Evolutionary conservation across 1,139 yeast species (phyloP).

Genomic region (Taiozyma sp.): DNA sequence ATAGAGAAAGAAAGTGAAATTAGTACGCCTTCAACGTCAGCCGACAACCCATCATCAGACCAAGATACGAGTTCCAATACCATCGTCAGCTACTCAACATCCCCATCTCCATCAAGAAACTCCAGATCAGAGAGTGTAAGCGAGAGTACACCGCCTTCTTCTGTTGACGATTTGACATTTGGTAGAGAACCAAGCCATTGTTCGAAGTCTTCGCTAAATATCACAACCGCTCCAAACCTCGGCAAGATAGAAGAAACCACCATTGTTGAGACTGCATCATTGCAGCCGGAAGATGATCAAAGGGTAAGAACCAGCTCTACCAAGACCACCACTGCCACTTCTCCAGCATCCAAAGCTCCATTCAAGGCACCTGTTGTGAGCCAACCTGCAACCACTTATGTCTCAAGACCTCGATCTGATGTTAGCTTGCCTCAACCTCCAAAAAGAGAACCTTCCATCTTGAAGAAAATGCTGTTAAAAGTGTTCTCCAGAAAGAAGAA

Average conservation of each 20-base stretch:
- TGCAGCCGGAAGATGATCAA: neutral
- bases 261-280: neutral
- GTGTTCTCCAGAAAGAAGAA: conserved; percentile 6
- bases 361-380: neutral
- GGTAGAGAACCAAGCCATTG: neutral
- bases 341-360: neutral
- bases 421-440: neutral
- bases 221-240: neutral
- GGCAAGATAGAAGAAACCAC: neutral
- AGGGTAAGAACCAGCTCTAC: neutral
- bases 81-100: conserved; percentile 13
- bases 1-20: neutral
- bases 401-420: neutral
- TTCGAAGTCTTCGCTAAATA: neutral
- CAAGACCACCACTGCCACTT: neutral
- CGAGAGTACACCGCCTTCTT: conserved; percentile 25
- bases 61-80: neutral
- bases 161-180: conserved; percentile 21
- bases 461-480: conserved; percentile 9
- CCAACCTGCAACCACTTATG: neutral
- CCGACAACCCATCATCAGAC: neutral
- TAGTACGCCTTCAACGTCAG: neutral
- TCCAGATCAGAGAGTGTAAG: conserved; percentile 21
- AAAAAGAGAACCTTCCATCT: conserved; percentile 6
- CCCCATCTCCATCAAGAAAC: conserved; percentile 23